Percentiles rank a stretch among this genome's conserved stretches.
phyloP scores from a whole-genome alignment of 331 rosid species.

The Saraca asoca region DNA sequence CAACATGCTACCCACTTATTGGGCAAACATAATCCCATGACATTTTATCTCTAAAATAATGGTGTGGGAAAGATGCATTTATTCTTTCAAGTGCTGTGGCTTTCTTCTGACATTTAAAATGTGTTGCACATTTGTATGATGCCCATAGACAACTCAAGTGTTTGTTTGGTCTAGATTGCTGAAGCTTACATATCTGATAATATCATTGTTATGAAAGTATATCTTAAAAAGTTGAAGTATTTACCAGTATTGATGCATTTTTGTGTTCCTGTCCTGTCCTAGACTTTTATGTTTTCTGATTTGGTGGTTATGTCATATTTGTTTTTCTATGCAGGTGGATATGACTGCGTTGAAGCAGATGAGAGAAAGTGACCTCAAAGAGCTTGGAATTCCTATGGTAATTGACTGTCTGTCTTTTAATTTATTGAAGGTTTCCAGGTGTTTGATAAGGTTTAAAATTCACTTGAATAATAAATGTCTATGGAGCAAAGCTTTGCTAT shows the following conservation, averaged over 20 bases:
- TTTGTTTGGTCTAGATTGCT: no score
- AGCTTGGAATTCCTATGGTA: slow-evolving; percentile 99
- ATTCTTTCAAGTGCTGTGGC: no score
- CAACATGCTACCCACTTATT: slow-evolving; percentile 2
- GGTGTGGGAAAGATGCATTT: no score
- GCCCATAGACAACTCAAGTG: no score
- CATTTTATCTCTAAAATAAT: neutral
- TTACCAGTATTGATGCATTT: neutral
- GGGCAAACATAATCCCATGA: neutral
- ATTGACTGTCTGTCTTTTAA: slow-evolving; percentile 10
- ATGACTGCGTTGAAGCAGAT: slow-evolving; percentile 91
- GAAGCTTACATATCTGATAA: neutral
- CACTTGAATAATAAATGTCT: slow-evolving; percentile 14
- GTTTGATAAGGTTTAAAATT: slow-evolving; percentile 17
- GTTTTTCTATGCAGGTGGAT: slow-evolving; percentile 67
- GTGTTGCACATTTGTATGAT: neutral
- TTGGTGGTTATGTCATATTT: slow-evolving; percentile 27
- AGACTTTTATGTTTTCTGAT: slow-evolving; percentile 5
- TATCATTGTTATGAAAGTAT: no score
- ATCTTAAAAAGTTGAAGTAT: no score
- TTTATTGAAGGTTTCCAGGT: slow-evolving; percentile 26
- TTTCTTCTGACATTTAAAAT: neutral
- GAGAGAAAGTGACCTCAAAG: slow-evolving; percentile 95
- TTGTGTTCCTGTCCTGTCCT: neutral
- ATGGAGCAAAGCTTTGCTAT: slow-evolving; percentile 14